These are phyloP conservation scores for Calonectria leucothoes DNA, from an alignment of 2,329 filamentous ascomycete species.

Conservation along the genomic window DNA sequence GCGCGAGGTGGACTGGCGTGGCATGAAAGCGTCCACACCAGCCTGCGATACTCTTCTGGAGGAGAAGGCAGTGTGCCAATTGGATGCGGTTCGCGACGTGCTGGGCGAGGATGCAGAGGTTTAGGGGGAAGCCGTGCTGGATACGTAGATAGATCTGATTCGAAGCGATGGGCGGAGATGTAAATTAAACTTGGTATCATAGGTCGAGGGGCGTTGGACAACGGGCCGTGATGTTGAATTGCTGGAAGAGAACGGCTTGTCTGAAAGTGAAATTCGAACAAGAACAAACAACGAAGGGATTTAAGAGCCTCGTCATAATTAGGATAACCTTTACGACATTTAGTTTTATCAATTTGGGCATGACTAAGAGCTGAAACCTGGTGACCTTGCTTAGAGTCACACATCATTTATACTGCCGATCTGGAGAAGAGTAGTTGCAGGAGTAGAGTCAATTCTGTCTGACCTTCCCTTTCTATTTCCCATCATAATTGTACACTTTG, in stretches of 20 bases:
- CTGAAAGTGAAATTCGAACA: slow-evolving; percentile 13
- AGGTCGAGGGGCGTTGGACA: slow-evolving; percentile 40
- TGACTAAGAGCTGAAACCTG: neutral
- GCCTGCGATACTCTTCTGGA: slow-evolving; percentile 75
- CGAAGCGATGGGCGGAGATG: slow-evolving; percentile 32
- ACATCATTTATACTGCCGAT: neutral
- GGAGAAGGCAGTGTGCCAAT: slow-evolving; percentile 77
- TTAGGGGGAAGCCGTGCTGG: slow-evolving; percentile 29
- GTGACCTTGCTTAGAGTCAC: too few species aligned
- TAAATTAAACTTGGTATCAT: slow-evolving; percentile 38
- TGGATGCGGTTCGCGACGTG: slow-evolving; percentile 70
- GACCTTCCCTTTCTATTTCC: slow-evolving; percentile 26
- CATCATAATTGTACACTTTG: slow-evolving; percentile 39
- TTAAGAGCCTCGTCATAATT: neutral
- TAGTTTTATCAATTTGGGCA: neutral
- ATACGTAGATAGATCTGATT: slow-evolving; percentile 19
- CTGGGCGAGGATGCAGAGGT: slow-evolving; percentile 63
- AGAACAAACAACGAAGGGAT: slow-evolving; percentile 6
- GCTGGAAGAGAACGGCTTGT: slow-evolving; percentile 32
- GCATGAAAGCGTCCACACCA: slow-evolving; percentile 51
- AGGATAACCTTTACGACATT: slow-evolving; percentile 1
- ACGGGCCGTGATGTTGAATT: slow-evolving; percentile 34
- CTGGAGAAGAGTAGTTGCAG: slow-evolving; percentile 26
- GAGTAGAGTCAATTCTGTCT: slow-evolving; percentile 11
- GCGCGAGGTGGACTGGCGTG: slow-evolving; percentile 75